Base-by-base conservation (phyloP, 495 filamentous ascomycete species). In the Niebla homalea region DNA sequence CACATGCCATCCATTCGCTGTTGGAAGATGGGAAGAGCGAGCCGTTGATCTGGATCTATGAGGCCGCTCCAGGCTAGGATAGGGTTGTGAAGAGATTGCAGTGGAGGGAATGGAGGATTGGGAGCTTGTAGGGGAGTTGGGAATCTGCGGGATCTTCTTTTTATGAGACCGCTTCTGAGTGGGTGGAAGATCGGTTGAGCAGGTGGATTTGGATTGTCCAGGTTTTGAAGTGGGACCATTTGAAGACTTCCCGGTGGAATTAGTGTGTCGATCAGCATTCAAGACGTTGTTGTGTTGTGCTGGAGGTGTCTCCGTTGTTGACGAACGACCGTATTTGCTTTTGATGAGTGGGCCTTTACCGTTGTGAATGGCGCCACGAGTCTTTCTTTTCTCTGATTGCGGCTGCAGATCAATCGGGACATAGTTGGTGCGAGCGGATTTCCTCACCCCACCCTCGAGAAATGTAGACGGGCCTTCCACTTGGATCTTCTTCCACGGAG, bases 401-500 rank as follows among this genome's bases (percentile, higher is more conserved):
- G 83, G 73, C 57, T 86, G 79, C 48, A 84, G 63, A 52, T 86
- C 82, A 29, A 82, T 54, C n/a, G 84, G 84, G 18, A 85, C 65
- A 25, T 69, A 65, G 62, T 93, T 94, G 49, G 85, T 85, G 54
- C 89, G 74, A 35, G 85, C 85, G 8, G 89, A 95, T 64, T 87
- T 92, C 49, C 92, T 77, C 54, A 79, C 80, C 40, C 92, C 92
- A 67, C 87, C 81, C 54, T 82, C 80, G 21, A 81, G 65, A 55
- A 94, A 86, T 0, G 85, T 83, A 8, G 92, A 87, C 4, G 92
- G 92, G 0, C 90, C 93, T 39, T 94, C 86, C 22, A 79, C 84
- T 41, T 84, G 81, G 46, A 84, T 70, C 63, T 80, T 90, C 70
- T 92, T 97, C 92, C 92, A 98, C 21, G 92, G 92, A 50, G 92